Evolutionary conservation across 257 asterid species (phyloP), one percentile per base, ranked within the genome.

Genomic region (Petrea volubilis): DNA sequence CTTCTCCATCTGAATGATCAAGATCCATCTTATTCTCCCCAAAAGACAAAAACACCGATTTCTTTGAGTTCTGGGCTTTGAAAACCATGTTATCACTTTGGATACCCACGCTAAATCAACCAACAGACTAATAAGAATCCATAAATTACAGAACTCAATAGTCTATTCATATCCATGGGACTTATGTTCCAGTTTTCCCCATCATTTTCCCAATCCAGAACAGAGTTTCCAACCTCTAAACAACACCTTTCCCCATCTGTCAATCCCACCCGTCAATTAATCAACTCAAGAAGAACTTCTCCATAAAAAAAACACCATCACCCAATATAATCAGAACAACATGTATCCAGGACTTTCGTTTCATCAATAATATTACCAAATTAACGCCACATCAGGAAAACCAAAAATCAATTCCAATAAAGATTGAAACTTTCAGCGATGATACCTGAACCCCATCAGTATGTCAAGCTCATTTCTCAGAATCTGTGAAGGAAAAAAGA

Each of bases 391-490:
- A 25, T 31, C 56, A 58, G 28, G 55, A 17, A 6, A 29, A 57
- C 28, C 17, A 60, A n/a, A n/a, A 49, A 69, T 12, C 24, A 59
- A 57, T 46, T 62, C 76, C 81, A 50, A 71, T 34, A 67, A 80
- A 76, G 67, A 68, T 60, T 51, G 70, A 57, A 79, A 53, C 73
- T 77, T 81, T 71, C 60, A 44, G 69, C 34, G 61, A 65, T 43
- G 56, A 21, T 6, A 29, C 63, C 75, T 6, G 60, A 67, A 60
- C 59, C 61, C 72, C 71, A 38, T 46, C 67, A 38, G 6, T 8
- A 55, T 74, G 67, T 58, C 77, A 85, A 79, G 70, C 84, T 66
- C 67, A 76, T 68, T 72, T 49, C 63, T 66, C 79, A 52, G 73
- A 11, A 50, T 43, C 7, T 52, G 41, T 38, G 44, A 9, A 50